Percentiles rank a stretch among this genome's conserved stretches.
These are phyloP conservation scores for Candida smagusa DNA, from an alignment of 1,139 yeast species.

Conservation along the genomic window DNA sequence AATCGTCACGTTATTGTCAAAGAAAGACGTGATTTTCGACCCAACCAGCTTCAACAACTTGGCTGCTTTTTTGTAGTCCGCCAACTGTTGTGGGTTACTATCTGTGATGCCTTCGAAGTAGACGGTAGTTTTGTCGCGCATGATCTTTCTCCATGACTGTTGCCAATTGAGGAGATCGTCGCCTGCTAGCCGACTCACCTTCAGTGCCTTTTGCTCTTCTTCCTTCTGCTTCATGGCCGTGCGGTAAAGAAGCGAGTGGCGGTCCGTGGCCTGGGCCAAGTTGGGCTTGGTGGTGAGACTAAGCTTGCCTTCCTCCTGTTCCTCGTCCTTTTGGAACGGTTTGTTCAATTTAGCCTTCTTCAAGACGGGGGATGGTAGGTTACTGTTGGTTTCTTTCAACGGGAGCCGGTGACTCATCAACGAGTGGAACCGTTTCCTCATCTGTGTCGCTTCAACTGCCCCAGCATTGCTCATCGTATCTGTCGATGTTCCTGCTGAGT, in stretches of 20 bases:
- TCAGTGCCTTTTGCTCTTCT: constrained; percentile 3
- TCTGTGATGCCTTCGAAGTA: constrained; percentile 70
- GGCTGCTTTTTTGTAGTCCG: constrained; percentile 53
- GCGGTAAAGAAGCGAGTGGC: constrained; percentile 2
- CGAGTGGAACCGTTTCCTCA: constrained; percentile 13
- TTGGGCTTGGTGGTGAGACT: background rate
- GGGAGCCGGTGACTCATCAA: constrained; percentile 29
- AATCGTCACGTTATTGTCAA: constrained; percentile 75
- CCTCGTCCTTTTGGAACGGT: constrained; percentile 2
- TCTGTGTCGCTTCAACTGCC: constrained; percentile 5
- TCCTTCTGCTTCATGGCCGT: constrained; percentile 1
- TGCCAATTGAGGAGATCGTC: constrained; percentile 73
- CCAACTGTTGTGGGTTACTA: constrained; percentile 37
- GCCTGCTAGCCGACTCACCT: constrained; percentile 34
- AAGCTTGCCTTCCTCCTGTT: background rate
- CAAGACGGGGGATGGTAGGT: constrained; percentile 37
- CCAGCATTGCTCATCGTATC: background rate
- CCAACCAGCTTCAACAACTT: constrained; percentile 57
- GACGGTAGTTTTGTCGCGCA: constrained; percentile 62
- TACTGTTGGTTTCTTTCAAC: constrained; percentile 41
- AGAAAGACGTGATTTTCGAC: constrained; percentile 68
- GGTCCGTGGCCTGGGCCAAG: background rate
- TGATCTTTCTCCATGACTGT: constrained; percentile 72
- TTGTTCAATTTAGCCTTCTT: constrained; percentile 27
- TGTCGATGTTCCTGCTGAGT: background rate